phyloP scores from a whole-genome alignment of 2,329 filamentous ascomycete species.

The Cytospora mali region DNA sequence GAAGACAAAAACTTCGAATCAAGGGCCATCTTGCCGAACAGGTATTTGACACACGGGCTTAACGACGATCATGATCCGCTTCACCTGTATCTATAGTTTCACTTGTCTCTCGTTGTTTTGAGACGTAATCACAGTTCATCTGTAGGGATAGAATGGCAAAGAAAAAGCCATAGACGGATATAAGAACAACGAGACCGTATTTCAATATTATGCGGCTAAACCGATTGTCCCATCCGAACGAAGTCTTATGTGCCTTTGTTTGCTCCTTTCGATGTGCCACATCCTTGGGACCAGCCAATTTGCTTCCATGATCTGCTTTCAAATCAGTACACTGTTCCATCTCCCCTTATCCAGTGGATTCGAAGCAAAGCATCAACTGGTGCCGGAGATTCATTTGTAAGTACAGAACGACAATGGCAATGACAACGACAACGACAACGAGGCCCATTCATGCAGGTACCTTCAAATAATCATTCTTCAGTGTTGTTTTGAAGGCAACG shows the following conservation, averaged over 20 bases:
- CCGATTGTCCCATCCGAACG: neutral
- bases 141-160: conserved; percentile 11
- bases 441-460: too few relatives aligned
- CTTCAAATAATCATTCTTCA: too few relatives aligned
- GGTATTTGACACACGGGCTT: neutral
- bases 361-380: too few relatives aligned
- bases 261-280: neutral
- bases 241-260: neutral
- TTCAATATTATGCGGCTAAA: neutral
- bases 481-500: too few relatives aligned
- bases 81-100: conserved; percentile 22
- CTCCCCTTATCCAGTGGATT: neutral
- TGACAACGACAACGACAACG: too few relatives aligned
- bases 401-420: too few relatives aligned
- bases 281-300: neutral
- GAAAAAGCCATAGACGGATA: conserved; percentile 1
- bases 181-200: neutral
- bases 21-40: conserved; percentile 12
- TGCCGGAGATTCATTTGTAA: too few relatives aligned
- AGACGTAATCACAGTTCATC: conserved; percentile 11
- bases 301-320: too few relatives aligned
- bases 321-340: too few relatives aligned
- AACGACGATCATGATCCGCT: conserved; percentile 9
- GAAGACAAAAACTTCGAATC: conserved; percentile 12
- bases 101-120: conserved; percentile 13